phyloP scores from a whole-genome alignment of 768 basidiomycete genomes.

The Phaeotremella skinneri region DNA sequence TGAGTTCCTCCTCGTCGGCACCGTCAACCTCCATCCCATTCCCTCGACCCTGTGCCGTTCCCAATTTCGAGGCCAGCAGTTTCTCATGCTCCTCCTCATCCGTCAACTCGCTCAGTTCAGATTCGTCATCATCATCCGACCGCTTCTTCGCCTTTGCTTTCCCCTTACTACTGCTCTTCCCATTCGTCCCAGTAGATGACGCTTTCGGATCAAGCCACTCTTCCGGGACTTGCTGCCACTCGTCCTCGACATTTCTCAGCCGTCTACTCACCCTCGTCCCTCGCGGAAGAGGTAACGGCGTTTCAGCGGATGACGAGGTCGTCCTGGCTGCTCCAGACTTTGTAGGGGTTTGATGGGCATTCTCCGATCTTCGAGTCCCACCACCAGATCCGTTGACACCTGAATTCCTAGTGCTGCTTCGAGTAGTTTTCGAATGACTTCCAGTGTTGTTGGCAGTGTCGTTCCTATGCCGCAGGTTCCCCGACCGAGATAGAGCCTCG shows the following conservation, averaged over 20 bases:
- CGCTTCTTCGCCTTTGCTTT: constrained; percentile 17
- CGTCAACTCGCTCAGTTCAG: constrained; percentile 49
- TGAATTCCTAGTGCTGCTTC: constrained; percentile 20
- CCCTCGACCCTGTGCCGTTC: constrained; percentile 3
- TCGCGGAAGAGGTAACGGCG: constrained; percentile 19
- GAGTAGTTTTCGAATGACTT: constrained; percentile 15
- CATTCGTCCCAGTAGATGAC: neutral
- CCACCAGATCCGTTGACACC: neutral
- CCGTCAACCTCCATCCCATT: constrained; percentile 6
- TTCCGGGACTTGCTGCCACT: constrained; percentile 46
- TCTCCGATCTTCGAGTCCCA: neutral
- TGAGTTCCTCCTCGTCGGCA: constrained; percentile 6
- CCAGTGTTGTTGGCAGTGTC: neutral
- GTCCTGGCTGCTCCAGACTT: neutral
- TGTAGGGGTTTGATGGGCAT: neutral
- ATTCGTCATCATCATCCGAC: constrained; percentile 33
- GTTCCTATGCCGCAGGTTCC: neutral
- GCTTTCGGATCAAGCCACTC: constrained; percentile 34
- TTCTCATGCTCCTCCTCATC: constrained; percentile 42
- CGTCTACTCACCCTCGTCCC: constrained; percentile 35
- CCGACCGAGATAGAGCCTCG: constrained; percentile 28
- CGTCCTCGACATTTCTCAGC: constrained; percentile 34
- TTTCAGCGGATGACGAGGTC: neutral
- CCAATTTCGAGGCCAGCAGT: constrained; percentile 1
- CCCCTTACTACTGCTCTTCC: constrained; percentile 13